Evolutionary conservation across 148 eudicot genomes (phyloP).

Genomic region (Linanthus parryae): DNA sequence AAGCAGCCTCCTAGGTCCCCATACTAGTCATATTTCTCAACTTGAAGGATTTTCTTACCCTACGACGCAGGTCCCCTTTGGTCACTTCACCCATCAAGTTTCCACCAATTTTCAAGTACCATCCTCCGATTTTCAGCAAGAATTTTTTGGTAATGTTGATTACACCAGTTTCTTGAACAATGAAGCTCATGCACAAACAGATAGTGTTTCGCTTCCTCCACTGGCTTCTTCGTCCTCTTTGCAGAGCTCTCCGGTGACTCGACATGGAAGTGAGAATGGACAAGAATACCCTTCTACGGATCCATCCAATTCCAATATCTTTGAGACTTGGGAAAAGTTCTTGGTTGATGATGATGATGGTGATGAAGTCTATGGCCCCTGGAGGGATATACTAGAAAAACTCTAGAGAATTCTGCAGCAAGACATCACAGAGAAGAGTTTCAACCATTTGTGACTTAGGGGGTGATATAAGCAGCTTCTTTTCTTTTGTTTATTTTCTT

Average conservation of each 20-base stretch:
- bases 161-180: not conserved
- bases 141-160: not conserved
- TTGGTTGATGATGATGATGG: conserved; percentile 35
- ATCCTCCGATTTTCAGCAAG: conserved; percentile 12
- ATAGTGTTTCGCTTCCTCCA: conserved; percentile 27
- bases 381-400: conserved; percentile 30
- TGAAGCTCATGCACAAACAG: conserved; percentile 10
- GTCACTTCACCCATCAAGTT: not conserved
- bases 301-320: conserved; percentile 18
- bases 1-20: conserved; percentile 1
- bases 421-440: not conserved
- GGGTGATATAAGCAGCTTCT: not conserved
- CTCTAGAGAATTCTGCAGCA: too few relatives aligned
- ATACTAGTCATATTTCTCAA: not conserved
- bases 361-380: conserved; percentile 7
- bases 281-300: conserved; percentile 17
- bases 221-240: conserved; percentile 28
- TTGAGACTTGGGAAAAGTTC: conserved; percentile 41
- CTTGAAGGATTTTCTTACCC: conserved; percentile 1
- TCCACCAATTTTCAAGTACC: not conserved
- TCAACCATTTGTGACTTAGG: not conserved
- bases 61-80: not conserved
- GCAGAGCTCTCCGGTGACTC: too few relatives aligned
- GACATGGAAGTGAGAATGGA: conserved; percentile 16
- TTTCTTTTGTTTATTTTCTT: not conserved